phyloP scores from a whole-genome alignment of 2,329 filamentous ascomycete genomes.

The Trichoderma simmonsii region DNA sequence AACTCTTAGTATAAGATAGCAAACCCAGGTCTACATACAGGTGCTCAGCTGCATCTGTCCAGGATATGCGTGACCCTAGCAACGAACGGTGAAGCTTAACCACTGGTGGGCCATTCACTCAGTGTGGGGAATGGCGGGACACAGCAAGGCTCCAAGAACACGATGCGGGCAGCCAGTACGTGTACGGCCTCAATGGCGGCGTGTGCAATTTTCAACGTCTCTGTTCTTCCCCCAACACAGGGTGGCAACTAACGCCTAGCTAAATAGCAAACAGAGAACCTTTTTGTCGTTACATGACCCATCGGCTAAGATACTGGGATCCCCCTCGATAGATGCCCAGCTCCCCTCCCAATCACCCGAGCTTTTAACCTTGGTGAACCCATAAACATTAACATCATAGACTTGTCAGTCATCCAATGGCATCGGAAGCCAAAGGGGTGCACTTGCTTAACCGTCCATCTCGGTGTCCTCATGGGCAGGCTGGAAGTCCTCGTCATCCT shows the following conservation, averaged over 20 bases:
- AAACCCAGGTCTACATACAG: not conserved
- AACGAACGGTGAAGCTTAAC: constrained; percentile 1
- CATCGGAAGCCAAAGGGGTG: not conserved
- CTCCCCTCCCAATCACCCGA: not conserved
- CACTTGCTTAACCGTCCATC: constrained; percentile 49
- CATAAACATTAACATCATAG: constrained; percentile 3
- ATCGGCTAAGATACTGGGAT: not conserved
- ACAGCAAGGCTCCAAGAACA: constrained; percentile 2
- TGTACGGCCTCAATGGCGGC: not conserved
- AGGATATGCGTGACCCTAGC: not conserved
- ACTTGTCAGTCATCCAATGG: not conserved
- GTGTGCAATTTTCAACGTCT: constrained; percentile 4
- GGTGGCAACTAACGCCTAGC: not conserved
- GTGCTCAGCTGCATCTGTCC: not conserved
- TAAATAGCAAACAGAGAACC: constrained; percentile 7
- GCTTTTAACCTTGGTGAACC: not conserved
- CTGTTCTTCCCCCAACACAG: not conserved
- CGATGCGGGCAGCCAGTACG: not conserved
- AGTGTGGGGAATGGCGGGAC: constrained; percentile 15
- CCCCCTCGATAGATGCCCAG: not conserved
- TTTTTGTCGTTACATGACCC: constrained; percentile 9
- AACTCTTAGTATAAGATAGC: not conserved
- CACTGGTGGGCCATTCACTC: not conserved
- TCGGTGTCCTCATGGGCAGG: constrained; percentile 63
- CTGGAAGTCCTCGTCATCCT: constrained; percentile 69